Evolutionary conservation across 257 asterid species (phyloP), one percentile per base, ranked within the genome.

Genomic region (Solanum appendiculatum): DNA sequence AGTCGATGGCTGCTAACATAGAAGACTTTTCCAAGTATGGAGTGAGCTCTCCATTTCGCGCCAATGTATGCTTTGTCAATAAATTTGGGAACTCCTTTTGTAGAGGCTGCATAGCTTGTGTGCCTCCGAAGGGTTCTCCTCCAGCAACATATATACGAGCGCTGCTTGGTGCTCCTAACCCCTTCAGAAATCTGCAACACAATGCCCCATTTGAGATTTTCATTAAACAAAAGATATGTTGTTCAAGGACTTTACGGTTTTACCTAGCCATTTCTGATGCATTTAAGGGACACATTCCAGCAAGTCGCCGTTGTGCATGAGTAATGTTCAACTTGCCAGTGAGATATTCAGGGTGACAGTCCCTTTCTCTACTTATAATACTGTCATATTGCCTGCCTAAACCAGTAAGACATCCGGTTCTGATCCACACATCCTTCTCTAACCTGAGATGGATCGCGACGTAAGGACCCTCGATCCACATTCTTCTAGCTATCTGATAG

Each of bases 391-490:
- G 86, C 1, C 68, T 60, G n/a, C 95, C 97, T 88, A 94, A 89
- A n/a, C 97, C 95, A 2, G 95, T 90, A 84, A 63, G 89, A 23
- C 97, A 94, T 40, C 95, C 95, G 1, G 94, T 92, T 86, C 94
- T 88, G 86, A 92, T 86, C 97, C 95, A 94, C 74, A 94, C 97
- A 60, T 93, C 97, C 86, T 91, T 94, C 83, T 94, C 97, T 46
- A 94, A 88, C 86, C 97, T 89, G 85, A 94, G 87, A 87, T 94
- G 97, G 63, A 92, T 58, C 23, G 94, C 95, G 0, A 93, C 86
- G 34, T 90, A 94, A 27, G 94, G 94, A 25, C 97, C 97, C 86
- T 93, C 97, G 6, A 90, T 92, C 97, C 97, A 94, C 93, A 93
- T 92, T 88, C 97, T 91, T 29, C 90, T 85, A 6, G 95, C 94